Conservation (phyloP, 768 basidiomycete species). For the Pulveroboletus sp. region DNA sequence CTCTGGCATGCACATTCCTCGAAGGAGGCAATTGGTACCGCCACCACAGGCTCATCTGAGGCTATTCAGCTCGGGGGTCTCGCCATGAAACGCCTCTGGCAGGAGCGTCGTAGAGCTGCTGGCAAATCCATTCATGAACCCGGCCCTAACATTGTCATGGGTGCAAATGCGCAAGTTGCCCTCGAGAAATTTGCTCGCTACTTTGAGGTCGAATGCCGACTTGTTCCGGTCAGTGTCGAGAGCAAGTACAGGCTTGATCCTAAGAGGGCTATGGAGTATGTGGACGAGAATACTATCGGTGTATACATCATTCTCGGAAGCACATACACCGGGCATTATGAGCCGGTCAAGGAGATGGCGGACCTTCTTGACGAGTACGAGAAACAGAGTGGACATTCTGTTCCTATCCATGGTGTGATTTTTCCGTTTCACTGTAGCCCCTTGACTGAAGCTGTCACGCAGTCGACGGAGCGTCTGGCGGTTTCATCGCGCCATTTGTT, state of each 20-base stretch:
- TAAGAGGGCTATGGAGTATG: constrained; percentile 55
- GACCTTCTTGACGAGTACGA: constrained; percentile 62
- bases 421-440: constrained; percentile 22
- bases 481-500: constrained; percentile 60
- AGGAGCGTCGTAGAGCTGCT: constrained; percentile 56
- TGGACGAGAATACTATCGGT: constrained; percentile 72
- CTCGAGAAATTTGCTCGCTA: constrained; percentile 68
- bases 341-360: constrained; percentile 83
- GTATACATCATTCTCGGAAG: constrained; percentile 58
- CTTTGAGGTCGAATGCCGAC: constrained; percentile 60
- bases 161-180: constrained; percentile 66
- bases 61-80: constrained; percentile 71
- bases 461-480: constrained; percentile 60
- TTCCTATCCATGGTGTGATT: constrained; percentile 38
- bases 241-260: constrained; percentile 77
- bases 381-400: constrained; percentile 36
- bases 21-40: constrained; percentile 57
- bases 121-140: constrained; percentile 66
- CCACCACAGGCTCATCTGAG: constrained; percentile 67
- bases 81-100: constrained; percentile 70
- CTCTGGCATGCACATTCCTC: constrained; percentile 62
- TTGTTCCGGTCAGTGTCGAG: constrained; percentile 59
- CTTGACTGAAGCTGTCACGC: constrained; percentile 2
- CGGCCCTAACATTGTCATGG: constrained; percentile 62
- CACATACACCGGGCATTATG: constrained; percentile 58